Evolutionary conservation across 2,329 filamentous ascomycete genomes (phyloP).

Genomic region (Pseudogymnoascus sp.): DNA sequence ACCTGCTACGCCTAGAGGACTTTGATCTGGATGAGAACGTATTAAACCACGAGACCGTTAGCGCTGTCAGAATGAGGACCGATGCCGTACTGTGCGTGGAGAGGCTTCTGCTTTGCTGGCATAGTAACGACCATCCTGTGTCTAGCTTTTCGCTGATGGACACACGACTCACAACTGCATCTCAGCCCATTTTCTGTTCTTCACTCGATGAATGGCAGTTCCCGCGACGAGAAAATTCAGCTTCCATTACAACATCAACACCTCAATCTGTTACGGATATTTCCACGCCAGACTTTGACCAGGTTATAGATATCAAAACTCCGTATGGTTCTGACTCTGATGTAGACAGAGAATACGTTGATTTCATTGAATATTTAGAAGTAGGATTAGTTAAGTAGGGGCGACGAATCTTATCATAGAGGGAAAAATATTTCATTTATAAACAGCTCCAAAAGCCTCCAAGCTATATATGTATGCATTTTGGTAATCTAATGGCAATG

Average conservation of each 20-base stretch:
- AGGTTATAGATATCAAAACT: neutral
- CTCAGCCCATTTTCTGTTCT: neutral
- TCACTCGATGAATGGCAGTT: neutral
- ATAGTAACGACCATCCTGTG: constrained; percentile 3
- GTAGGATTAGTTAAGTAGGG: neutral
- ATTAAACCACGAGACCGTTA: constrained; percentile 8
- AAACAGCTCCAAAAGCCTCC: neutral
- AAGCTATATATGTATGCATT: neutral
- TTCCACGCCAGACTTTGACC: neutral
- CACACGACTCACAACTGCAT: neutral
- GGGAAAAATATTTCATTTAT: neutral
- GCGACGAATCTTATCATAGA: neutral
- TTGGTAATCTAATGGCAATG: neutral
- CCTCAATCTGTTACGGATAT: neutral
- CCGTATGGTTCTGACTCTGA: neutral
- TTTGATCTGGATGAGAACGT: constrained; percentile 11
- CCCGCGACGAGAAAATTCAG: neutral
- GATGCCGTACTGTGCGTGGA: constrained; percentile 11
- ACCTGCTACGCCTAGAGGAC: constrained; percentile 13
- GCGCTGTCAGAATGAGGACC: neutral
- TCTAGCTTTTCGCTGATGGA: neutral
- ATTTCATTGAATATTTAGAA: neutral
- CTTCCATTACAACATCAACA: neutral
- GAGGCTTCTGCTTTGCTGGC: constrained; percentile 13
- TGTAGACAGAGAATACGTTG: neutral